Conservation (phyloP, 805 yeast species). For the Cyberlindnera mycetangii region DNA sequence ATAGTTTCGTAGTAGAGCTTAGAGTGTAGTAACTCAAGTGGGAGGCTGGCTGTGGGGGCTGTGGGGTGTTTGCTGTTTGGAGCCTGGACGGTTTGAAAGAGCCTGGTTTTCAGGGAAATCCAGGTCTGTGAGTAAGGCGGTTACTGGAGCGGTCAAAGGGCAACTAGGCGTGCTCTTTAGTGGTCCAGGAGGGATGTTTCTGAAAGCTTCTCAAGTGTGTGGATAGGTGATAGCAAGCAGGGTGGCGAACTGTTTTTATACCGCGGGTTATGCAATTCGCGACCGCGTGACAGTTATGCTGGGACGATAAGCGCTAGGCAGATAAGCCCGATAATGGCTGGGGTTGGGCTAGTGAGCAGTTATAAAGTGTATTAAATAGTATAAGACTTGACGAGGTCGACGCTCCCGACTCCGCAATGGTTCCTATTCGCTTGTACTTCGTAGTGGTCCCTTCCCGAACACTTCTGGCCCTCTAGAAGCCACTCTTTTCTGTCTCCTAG, state of each 20-base stretch:
- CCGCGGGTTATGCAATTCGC: background rate
- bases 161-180: background rate
- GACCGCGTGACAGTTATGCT: constrained; percentile 5
- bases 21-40: background rate
- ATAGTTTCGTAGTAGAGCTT: background rate
- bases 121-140: background rate
- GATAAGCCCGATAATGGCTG: background rate
- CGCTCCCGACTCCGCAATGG: too few species aligned
- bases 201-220: background rate
- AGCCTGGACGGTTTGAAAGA: background rate
- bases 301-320: background rate
- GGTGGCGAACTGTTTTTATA: constrained; percentile 8
- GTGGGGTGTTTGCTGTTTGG: background rate
- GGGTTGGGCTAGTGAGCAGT: too few species aligned
- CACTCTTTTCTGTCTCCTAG: too few species aligned
- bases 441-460: too few species aligned
- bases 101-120: background rate
- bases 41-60: background rate
- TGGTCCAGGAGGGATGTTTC: background rate
- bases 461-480: too few species aligned
- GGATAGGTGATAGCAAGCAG: background rate
- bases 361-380: too few species aligned
- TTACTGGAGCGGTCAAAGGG: background rate
- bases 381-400: too few species aligned
- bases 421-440: too few species aligned